A percentile compares a stretch with the other conserved stretches of the same genome.
Conservation (phyloP, 2,329 filamentous ascomycete genomes). For the Penicillium paneum region DNA sequence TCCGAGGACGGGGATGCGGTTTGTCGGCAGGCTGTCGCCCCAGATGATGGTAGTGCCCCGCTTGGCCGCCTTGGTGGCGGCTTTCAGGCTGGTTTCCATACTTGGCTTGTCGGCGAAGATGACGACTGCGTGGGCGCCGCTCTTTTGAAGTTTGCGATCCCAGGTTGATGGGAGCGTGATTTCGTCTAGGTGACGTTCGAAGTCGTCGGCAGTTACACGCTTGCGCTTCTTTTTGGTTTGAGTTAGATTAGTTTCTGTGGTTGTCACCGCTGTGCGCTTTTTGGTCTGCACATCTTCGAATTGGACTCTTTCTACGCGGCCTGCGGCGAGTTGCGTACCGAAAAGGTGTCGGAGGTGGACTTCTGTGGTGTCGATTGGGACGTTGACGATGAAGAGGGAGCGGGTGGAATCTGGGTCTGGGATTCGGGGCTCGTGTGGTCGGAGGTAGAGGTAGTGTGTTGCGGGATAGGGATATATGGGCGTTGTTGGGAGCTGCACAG, state of each 20-base stretch:
- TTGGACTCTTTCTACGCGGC: constrained; percentile 70
- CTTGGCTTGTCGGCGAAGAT: constrained; percentile 80
- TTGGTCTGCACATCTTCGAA: constrained; percentile 61
- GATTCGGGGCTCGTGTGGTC: constrained; percentile 75
- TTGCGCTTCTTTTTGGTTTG: constrained; percentile 53
- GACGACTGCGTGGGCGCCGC: constrained; percentile 76
- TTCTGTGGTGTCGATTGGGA: constrained; percentile 80
- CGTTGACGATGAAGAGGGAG: constrained; percentile 85
- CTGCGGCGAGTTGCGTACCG: constrained; percentile 67
- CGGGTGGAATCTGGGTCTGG: constrained; percentile 70
- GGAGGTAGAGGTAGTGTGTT: constrained; percentile 82
- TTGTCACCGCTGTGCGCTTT: constrained; percentile 23
- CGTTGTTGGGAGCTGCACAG: constrained; percentile 63
- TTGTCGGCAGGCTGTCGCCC: constrained; percentile 59
- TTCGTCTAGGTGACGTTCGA: constrained; percentile 55
- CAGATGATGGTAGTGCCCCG: constrained; percentile 62
- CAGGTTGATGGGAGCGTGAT: constrained; percentile 68
- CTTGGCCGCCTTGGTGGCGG: constrained; percentile 61
- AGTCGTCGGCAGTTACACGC: constrained; percentile 49
- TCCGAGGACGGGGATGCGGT: constrained; percentile 58
- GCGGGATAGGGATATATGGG: constrained; percentile 60
- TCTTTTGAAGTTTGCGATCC: constrained; percentile 66
- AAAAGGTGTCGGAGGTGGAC: constrained; percentile 74
- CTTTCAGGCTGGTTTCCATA: constrained; percentile 72
- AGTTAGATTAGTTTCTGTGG: constrained; percentile 22